Evolutionary conservation across 192 early-diverging fungal genomes (phyloP).

Genomic region (Coemansia sp.): DNA sequence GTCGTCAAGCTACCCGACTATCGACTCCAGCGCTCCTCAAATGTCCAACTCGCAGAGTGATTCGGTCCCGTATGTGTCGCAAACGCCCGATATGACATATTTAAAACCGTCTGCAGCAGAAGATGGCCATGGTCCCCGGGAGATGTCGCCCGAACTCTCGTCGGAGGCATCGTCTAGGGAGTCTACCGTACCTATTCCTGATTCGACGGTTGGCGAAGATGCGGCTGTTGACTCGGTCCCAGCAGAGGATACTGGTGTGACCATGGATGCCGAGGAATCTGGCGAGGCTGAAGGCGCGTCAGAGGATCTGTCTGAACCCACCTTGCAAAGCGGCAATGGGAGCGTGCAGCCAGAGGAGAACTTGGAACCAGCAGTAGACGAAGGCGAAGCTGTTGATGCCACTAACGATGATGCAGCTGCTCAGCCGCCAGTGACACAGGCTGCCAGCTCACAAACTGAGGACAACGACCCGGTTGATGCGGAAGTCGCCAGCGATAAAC

Average conservation of each 20-base stretch:
- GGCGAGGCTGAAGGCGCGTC: background rate
- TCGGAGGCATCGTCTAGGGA: background rate
- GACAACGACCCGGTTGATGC: too few species aligned
- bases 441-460: too few species aligned
- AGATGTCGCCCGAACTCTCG: background rate
- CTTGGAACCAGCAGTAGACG: too few species aligned
- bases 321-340: background rate
- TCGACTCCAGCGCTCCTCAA: constrained; percentile 10
- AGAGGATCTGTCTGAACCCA: background rate
- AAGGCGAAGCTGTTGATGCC: too few species aligned
- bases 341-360: background rate
- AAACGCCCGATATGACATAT: constrained; percentile 12
- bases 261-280: background rate
- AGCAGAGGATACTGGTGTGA: background rate
- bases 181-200: background rate
- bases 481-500: background rate
- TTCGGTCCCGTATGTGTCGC: constrained; percentile 10
- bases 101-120: background rate
- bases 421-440: too few species aligned
- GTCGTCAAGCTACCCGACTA: constrained; percentile 17
- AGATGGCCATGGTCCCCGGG: background rate
- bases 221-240: background rate
- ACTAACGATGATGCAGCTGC: too few species aligned
- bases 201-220: background rate
- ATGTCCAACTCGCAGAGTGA: background rate